Evolutionary conservation across 1,284 basidiomycete species (phyloP).

Genomic region (Phellopilus nigrolimitatus): DNA sequence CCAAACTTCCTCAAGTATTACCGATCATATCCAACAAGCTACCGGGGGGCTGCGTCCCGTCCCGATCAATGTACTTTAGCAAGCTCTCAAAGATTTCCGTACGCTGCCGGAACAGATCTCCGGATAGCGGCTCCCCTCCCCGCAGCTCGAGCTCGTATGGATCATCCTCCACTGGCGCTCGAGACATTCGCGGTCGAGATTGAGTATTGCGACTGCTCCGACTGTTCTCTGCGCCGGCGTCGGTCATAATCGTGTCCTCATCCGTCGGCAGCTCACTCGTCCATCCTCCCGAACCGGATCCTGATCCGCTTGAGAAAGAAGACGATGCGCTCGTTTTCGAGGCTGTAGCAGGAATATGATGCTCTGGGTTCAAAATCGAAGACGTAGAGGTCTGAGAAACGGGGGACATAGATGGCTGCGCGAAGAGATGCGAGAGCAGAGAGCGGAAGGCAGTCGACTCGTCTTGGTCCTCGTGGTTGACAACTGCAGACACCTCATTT

Average conservation of each 20-base stretch:
- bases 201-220: neutral
- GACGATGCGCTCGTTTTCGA: conserved; percentile 9
- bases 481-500: conserved; percentile 61
- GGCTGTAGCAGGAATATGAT: neutral
- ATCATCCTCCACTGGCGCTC: conserved; percentile 36
- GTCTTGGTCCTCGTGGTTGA: conserved; percentile 58
- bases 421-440: conserved; percentile 61
- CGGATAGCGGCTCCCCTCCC: conserved; percentile 26
- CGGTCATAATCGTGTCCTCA: conserved; percentile 35
- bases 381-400: neutral
- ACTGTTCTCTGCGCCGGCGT: conserved; percentile 9
- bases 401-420: conserved; percentile 27
- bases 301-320: conserved; percentile 20
- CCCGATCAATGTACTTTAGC: conserved; percentile 54
- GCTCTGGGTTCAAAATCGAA: too few relatives aligned
- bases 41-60: conserved; percentile 46
- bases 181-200: too few relatives aligned
- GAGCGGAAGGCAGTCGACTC: conserved; percentile 61
- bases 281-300: conserved; percentile 19
- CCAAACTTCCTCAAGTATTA: too few relatives aligned
- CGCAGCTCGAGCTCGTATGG: conserved; percentile 30
- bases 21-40: conserved; percentile 46
- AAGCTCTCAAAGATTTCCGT: conserved; percentile 65
- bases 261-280: conserved; percentile 26
- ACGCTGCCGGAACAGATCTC: conserved; percentile 50